A percentile compares a stretch with the other conserved stretches of the same genome.
phyloP scores from a whole-genome alignment of 371 early-diverging fungal species.

The Mucor ambiguus region DNA sequence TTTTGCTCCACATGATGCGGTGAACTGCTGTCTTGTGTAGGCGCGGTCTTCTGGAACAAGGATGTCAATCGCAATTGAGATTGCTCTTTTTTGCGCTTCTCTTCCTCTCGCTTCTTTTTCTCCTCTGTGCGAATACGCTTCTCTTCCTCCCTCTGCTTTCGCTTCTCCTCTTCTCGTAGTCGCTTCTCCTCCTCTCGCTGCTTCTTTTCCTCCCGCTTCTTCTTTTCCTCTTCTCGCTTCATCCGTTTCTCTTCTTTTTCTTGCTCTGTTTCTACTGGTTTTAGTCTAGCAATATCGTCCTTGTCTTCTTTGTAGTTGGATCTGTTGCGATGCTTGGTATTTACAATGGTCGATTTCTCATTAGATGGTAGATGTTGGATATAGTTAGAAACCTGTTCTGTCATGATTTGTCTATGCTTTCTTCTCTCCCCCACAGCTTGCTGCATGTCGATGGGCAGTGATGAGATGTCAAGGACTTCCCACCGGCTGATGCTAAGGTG shows the following conservation, averaged over 20 bases:
- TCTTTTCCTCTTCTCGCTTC: conserved; percentile 19
- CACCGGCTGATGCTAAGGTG: conserved; percentile 55
- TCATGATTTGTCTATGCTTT: conserved; percentile 29
- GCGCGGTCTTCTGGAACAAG: conserved; percentile 38
- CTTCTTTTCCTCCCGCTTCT: conserved; percentile 29
- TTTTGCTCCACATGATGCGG: conserved; percentile 10
- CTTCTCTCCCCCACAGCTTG: conserved; percentile 24
- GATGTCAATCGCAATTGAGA: conserved; percentile 50
- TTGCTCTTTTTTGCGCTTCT: conserved; percentile 24
- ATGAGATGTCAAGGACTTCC: conserved; percentile 56
- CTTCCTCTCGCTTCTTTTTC: conserved; percentile 25
- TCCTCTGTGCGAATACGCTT: conserved; percentile 33
- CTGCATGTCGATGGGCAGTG: conserved; percentile 40
- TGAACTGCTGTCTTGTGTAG: not conserved
- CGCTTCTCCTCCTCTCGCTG: conserved; percentile 16
- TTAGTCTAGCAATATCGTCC: not conserved
- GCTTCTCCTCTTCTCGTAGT: conserved; percentile 8
- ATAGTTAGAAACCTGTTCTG: conserved; percentile 11
- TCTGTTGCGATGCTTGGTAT: conserved; percentile 18
- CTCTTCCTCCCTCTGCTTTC: conserved; percentile 14
- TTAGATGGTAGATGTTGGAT: conserved; percentile 9
- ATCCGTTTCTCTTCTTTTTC: conserved; percentile 1
- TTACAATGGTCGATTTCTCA: conserved; percentile 9
- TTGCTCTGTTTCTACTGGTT: conserved; percentile 17
- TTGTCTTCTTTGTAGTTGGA: conserved; percentile 9